Evolutionary conservation across 306 rosid genomes (phyloP), one percentile per base, ranked within the genome.

Genomic region (Argentina anserina): DNA sequence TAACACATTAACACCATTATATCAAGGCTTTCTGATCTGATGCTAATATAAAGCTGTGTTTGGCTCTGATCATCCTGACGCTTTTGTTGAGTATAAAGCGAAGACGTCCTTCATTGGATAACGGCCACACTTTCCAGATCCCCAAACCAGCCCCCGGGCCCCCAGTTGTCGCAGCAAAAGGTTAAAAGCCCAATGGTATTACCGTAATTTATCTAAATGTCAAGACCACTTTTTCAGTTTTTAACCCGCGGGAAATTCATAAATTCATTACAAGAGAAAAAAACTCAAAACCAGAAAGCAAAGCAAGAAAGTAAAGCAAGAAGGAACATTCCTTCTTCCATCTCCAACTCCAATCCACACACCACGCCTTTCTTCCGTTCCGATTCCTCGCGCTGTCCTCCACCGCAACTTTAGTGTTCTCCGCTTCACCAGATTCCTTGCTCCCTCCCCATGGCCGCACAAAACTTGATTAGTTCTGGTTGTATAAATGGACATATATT

Each of bases 401-500:
- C 86, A 87, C 86, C 85, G 84, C 82, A 79, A 75, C 84, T 82
- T 85, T 86, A 46, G 70, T 90, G 81, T 88, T 84, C 88, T 82
- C 89, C 79, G 80, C 76, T 74, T 88, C 90, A 82, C 79, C 87
- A 89, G 98, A 94, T 94, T 91, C 98, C 77, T 14, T 4, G 23
- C 76, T 31, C 43, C 61, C 69, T 67, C 47, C 56, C 65, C 82
- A 66, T 81, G 76, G 69, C 82, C 77, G 62, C 66, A 39, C 46
- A 58, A 9, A 71, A 36, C 81, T 3, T 9, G n/a, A 50, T 47
- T 15, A 2, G 9, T n/a, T n/a, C n/a, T n/a, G n/a, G n/a, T 13
- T 15, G 18, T 37, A 37, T 50, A 26, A 23, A 58, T 58, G 34
- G 9, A 28, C 36, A 58, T n/a, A n/a, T n/a, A n/a, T 28, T 56